phyloP scores from a whole-genome alignment of 1,139 yeast genomes.

The Saccharomyces hybrid region DNA sequence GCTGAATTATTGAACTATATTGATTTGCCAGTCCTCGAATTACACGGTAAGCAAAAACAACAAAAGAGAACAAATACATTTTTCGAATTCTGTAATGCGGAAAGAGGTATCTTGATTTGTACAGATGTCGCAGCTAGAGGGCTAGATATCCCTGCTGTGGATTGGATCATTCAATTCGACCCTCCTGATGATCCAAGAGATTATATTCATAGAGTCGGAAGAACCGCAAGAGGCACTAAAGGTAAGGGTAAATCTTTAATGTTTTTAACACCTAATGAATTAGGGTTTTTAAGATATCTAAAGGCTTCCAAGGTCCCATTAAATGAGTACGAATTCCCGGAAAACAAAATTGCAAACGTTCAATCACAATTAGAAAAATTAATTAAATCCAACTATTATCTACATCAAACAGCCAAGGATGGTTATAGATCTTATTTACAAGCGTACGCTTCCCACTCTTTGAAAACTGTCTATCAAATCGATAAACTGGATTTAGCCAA shows the following conservation, averaged over 20 bases:
- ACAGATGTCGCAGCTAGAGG: slow-evolving; percentile 99
- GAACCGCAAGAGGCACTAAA: slow-evolving; percentile 91
- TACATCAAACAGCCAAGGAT: slow-evolving; percentile 93
- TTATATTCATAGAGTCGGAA: slow-evolving; percentile 94
- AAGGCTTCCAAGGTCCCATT: slow-evolving; percentile 96
- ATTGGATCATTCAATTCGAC: slow-evolving; percentile 95
- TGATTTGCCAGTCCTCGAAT: slow-evolving; percentile 89
- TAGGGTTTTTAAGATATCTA: slow-evolving; percentile 88
- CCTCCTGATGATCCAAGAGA: slow-evolving; percentile 99
- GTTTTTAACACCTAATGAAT: slow-evolving; percentile 90
- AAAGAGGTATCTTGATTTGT: slow-evolving; percentile 84
- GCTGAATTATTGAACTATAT: slow-evolving; percentile 92
- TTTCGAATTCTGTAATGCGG: slow-evolving; percentile 95
- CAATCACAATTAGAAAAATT: slow-evolving; percentile 89
- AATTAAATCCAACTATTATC: slow-evolving; percentile 85
- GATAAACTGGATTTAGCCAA: slow-evolving; percentile 89
- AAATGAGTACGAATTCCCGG: slow-evolving; percentile 93
- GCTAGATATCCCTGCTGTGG: slow-evolving; percentile 92
- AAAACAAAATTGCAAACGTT: slow-evolving; percentile 88
- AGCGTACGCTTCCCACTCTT: slow-evolving; percentile 93
- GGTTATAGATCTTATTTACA: slow-evolving; percentile 95
- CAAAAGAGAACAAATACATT: slow-evolving; percentile 96
- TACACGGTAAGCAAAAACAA: slow-evolving; percentile 97
- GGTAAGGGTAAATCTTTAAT: slow-evolving; percentile 91
- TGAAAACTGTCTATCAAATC: slow-evolving; percentile 91